Base-by-base conservation (phyloP, 2,329 filamentous ascomycete species). In the Calonectria crousiana region DNA sequence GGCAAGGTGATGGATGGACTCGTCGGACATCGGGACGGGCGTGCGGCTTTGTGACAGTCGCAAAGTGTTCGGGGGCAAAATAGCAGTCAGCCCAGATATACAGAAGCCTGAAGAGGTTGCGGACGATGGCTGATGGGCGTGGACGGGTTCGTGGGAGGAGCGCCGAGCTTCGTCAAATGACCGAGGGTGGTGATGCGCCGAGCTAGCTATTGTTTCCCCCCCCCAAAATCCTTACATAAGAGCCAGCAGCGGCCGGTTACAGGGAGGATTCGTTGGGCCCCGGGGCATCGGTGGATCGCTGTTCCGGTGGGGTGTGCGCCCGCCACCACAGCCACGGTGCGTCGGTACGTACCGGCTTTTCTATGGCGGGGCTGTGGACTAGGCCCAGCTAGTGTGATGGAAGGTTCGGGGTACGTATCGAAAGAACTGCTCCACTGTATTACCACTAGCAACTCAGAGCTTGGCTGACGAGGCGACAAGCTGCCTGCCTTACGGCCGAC, bases 1-100 rank as follows among this genome's bases (percentile, higher is more conserved):
- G 84, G 92, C 89, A 82, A 95, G 90, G 78, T 90, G 88, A 80
- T 90, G 87, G 41, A 81, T 78, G 30, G 81, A 74, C 52, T 87
- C 88, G 73, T 92, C 87, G 77, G 88, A 88, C 56, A 62, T 62
- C 34, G 56, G 23, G 36, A 26, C 36, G 13, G 20, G 36, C 6
- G 36, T 41, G 34, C 8, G 56, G 23, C 28, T 34, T 20, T 20
- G 52, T 32, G 44, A n/a, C 13, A 36, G 62, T 52, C 11, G 69
- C n/a, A 20, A 38, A 28, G 14, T 34, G 18, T 41, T 34, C 23
- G 9, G 32, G 16, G 14, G 16, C 20, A 28, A 47, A 30, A 28
- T 34, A 49, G 18, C 20, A 32, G n/a, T 14, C 36, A n/a, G 44
- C 36, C 34, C 8, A 36, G 18, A 18, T 23, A 6, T 44, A 13